These are phyloP conservation scores for Fusarium agapanthi DNA, from an alignment of 2,329 filamentous ascomycete genomes.

Conservation along the genomic window DNA sequence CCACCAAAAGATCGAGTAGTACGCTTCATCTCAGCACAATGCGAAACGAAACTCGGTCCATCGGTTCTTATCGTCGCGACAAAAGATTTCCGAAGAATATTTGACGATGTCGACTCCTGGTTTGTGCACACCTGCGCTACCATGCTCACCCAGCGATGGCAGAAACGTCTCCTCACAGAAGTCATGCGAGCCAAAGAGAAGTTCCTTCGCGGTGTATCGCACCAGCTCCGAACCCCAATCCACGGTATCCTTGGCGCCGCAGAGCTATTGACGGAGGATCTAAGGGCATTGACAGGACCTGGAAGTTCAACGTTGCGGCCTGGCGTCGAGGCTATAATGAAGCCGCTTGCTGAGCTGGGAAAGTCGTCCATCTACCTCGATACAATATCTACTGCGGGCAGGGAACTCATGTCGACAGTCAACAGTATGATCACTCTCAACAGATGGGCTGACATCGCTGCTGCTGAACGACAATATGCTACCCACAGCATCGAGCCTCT, in stretches of 20 bases:
- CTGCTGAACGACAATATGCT: constrained; percentile 43
- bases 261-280: constrained; percentile 53
- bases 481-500: constrained; percentile 20
- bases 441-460: constrained; percentile 49
- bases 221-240: constrained; percentile 58
- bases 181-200: constrained; percentile 54
- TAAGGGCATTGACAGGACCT: constrained; percentile 37
- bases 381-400: constrained; percentile 51
- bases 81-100: constrained; percentile 53
- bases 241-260: constrained; percentile 54
- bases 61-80: constrained; percentile 51
- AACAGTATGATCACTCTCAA: constrained; percentile 55
- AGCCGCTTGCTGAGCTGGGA: neutral
- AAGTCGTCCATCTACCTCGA: constrained; percentile 37
- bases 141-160: constrained; percentile 50
- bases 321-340: neutral
- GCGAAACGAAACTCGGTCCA: constrained; percentile 43
- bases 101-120: constrained; percentile 58
- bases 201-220: constrained; percentile 56
- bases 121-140: constrained; percentile 53
- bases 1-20: constrained; percentile 43
- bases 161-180: constrained; percentile 50
- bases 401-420: constrained; percentile 54
- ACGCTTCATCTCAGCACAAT: constrained; percentile 49
- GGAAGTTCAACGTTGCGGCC: neutral